Base-by-base conservation (phyloP, 768 basidiomycete genomes). In the Lactarius evosmus region DNA sequence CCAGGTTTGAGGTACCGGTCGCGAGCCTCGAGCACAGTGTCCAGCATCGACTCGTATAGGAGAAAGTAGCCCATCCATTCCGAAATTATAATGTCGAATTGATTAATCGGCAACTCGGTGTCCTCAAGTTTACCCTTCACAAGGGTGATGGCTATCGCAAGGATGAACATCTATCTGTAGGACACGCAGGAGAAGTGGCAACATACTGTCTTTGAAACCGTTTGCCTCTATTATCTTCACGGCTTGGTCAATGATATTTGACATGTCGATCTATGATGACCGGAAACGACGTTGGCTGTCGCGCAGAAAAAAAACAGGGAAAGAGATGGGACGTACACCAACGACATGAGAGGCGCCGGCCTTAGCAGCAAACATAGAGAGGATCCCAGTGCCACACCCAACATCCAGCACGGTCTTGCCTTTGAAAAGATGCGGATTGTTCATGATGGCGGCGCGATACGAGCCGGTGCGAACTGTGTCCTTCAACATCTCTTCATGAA, bases 41-140 rank as follows among this genome's bases (percentile, higher is more conserved):
- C 96, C 69, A 98, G 86, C 97, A 99, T 98, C 72, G 94, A 95
- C 75, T 98, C 97, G 80, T 98, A 98, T 36, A 99, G 85, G 56
- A 98, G 81, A 83, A 98, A 98, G 78, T 99, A 99, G 49, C 97
- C 97, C 97, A 99, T 99, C 97, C 96, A 99, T 75, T 99, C 97
- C 66, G 95, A 97, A 73, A 99, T 92, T 78, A 99, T 97, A 78
- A 99, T 98, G 75, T 99, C 97, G 74, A 94, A 98, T 75, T 95
- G 80, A 66, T 91, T 78, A 72, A 96, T 85, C 16, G 96, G 96
- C 49, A 98, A 83, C 64, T 87, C 85, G 56, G 86, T 79, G 52
- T 99, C 96, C 75, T 99, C 96, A 65, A 99, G 88, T 78, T 99
- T 99, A 63, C 96, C 95, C 78, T 98, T 98, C 69, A 98, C 88